Percentiles rank a stretch among this genome's conserved stretches.
Conservation (phyloP, 2,329 filamentous ascomycete genomes). For the Alternaria triticimaculans region DNA sequence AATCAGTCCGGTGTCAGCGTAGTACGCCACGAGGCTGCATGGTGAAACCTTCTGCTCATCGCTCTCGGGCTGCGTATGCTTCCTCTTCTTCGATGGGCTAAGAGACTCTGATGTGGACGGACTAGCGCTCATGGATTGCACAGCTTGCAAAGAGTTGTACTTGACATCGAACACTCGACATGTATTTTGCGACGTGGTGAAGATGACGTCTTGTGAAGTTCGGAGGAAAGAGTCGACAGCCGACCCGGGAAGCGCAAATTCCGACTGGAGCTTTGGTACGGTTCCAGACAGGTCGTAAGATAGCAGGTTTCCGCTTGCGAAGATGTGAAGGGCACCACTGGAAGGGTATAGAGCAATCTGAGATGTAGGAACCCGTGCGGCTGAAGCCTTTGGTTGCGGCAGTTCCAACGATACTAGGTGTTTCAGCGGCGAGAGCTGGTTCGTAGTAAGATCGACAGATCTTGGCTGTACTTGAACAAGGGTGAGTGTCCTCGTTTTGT, state of each 20-base stretch:
- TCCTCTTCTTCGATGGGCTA: conserved; percentile 47
- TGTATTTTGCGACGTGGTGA: conserved; percentile 64
- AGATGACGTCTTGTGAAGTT: conserved; percentile 69
- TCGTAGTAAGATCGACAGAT: conserved; percentile 37
- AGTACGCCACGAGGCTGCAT: conserved; percentile 54
- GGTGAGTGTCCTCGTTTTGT: conserved; percentile 26
- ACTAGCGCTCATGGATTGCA: conserved; percentile 41
- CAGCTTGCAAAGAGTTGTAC: conserved; percentile 62
- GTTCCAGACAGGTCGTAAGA: conserved; percentile 70
- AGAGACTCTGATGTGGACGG: conserved; percentile 32
- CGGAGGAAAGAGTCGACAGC: conserved; percentile 68
- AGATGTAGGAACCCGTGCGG: conserved; percentile 8
- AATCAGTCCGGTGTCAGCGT: conserved; percentile 70
- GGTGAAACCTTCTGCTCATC: conserved; percentile 56
- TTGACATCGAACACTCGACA: conserved; percentile 70
- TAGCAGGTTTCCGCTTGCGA: conserved; percentile 61
- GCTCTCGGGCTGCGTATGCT: conserved; percentile 27
- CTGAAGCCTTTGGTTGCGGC: conserved; percentile 24
- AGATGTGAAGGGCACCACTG: conserved; percentile 68
- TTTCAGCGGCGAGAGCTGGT: conserved; percentile 39
- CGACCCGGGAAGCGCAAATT: conserved; percentile 58
- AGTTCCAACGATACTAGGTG: conserved; percentile 42
- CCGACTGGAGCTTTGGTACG: conserved; percentile 65
- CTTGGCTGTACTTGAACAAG: conserved; percentile 42
- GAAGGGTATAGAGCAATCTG: conserved; percentile 66